Conservation (phyloP, 2,329 filamentous ascomycete genomes). For the Endothia cerciana region DNA sequence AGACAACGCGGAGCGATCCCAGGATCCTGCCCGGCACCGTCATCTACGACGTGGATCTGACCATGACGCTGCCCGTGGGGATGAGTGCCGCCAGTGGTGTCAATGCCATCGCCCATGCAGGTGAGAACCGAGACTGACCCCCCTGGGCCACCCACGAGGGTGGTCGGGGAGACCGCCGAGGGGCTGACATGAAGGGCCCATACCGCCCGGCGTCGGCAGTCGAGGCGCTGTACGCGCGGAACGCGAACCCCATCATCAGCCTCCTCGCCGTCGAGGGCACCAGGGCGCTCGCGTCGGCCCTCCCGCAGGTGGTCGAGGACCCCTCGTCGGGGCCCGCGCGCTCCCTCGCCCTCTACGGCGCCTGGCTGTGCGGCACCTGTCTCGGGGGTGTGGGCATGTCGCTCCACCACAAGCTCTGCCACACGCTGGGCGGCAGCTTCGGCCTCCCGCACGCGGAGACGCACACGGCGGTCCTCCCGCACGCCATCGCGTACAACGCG, state of each 20-base stretch:
- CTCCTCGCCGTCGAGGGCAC: slow-evolving; percentile 63
- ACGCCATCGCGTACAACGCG: slow-evolving; percentile 66
- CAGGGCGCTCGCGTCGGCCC: slow-evolving; percentile 53
- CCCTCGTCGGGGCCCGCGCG: slow-evolving; percentile 51
- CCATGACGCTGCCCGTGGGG: slow-evolving; percentile 57
- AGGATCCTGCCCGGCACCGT: slow-evolving; percentile 64
- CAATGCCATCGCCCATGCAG: slow-evolving; percentile 68
- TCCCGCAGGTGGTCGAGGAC: slow-evolving; percentile 56
- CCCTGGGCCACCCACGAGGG: too few species aligned
- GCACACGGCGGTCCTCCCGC: slow-evolving; percentile 65
- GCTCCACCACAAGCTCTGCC: slow-evolving; percentile 70
- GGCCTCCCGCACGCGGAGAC: slow-evolving; percentile 68
- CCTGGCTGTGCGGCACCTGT: slow-evolving; percentile 66
- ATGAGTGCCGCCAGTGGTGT: slow-evolving; percentile 63
- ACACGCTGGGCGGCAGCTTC: slow-evolving; percentile 66
- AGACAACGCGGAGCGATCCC: slow-evolving; percentile 60
- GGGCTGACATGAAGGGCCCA: neutral
- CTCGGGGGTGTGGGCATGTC: slow-evolving; percentile 65
- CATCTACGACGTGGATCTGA: slow-evolving; percentile 68
- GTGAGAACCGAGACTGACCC: too few species aligned
- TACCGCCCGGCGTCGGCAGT: slow-evolving; percentile 41
- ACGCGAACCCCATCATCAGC: slow-evolving; percentile 63
- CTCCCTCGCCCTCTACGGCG: slow-evolving; percentile 60
- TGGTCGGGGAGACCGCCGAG: too few species aligned
- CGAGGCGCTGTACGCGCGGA: slow-evolving; percentile 65